Evolutionary conservation across 441 rosid species (phyloP), one percentile per base, ranked within the genome.

Genomic region (Bruguiera hainesii): DNA sequence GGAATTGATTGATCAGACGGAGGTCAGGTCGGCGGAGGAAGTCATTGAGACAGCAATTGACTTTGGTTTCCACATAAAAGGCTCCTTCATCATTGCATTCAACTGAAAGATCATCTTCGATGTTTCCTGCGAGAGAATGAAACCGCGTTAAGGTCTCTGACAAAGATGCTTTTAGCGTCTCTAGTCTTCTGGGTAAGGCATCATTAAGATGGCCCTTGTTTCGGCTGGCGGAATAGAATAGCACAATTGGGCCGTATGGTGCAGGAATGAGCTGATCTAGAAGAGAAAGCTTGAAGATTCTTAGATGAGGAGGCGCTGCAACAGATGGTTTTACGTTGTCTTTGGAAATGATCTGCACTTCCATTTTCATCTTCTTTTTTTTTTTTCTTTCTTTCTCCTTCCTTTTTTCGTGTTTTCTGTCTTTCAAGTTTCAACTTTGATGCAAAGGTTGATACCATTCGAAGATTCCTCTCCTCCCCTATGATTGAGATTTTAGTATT

Each of bases 61-160:
- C 84, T 63, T 51, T 18, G 28, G 86, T 73, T 35, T 79, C 76
- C 0, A 68, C 59, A 1, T 63, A 81, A 56, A 52, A 62, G 31
- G 75, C 71, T 0, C 76, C 85, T 66, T 72, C 69, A 19, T 75
- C 81, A 4, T 81, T 69, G 57, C 82, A 80, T 9, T 81, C 82
- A 1, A 78, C 74, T 39, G 71, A 71, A 64, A 70, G 65, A 3
- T 48, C 50, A 46, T 76, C 79, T 33, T 25, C 68, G 62, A 79
- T 70, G 67, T 57, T 65, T 51, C 87, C 75, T 0, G 81, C 82
- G 0, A 77, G 70, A 0, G 78, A 78, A 68, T 82, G 77, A 59
- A 80, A 84, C 37, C 8, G 56, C 13, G 58, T 58, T 49, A 82
- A 63, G 49, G 79, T 66, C 29, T 76, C 67, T 10, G 79, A 71